Evolutionary conservation across 2,329 filamentous ascomycete genomes (phyloP), one percentile per base, ranked within the genome.

Genomic region (Eutypella sp.): DNA sequence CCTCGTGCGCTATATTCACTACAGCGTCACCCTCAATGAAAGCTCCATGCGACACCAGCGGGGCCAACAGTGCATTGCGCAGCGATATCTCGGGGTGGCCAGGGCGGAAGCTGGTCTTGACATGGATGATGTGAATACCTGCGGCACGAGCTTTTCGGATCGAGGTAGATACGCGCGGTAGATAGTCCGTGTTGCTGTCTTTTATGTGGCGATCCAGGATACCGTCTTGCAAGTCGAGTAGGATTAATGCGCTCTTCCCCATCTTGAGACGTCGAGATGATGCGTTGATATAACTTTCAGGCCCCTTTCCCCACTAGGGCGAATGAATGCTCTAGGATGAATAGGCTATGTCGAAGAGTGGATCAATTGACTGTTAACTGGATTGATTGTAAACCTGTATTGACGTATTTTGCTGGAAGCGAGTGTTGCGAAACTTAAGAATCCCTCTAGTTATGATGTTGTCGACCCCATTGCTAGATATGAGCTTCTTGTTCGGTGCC

Each of bases 221-320:
- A 37, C 60, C 62, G 16, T 50, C 56, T 49, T 68, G 64, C 38
- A 67, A 31, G 51, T 68, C 66, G 38, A 69, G 59, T 40, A 67
- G 49, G 31, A 69, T 52, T 6, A 68, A 53, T 7, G 63, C 63
- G 6, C 61, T 61, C 40, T 55, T 56, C 4, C 41, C 47, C 58
- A 61, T 61, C 31, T 25, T 52, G 46, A 29, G n/a, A n/a, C n/a
- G n/a, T n/a, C n/a, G n/a, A n/a, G n/a, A n/a, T n/a, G n/a, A n/a
- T n/a, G n/a, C n/a, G n/a, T n/a, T n/a, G n/a, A n/a, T n/a, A n/a
- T n/a, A n/a, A n/a, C n/a, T n/a, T n/a, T n/a, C n/a, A n/a, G n/a
- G n/a, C n/a, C n/a, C n/a, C n/a, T n/a, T n/a, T n/a, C n/a, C n/a
- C n/a, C n/a, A n/a, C n/a, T n/a, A n/a, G n/a, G n/a, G n/a, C n/a